Percentiles rank a stretch among this genome's conserved stretches.
Conservation (phyloP, 176 grass and related monocot genomes). For the Hyparrhenia diplandra region DNA sequence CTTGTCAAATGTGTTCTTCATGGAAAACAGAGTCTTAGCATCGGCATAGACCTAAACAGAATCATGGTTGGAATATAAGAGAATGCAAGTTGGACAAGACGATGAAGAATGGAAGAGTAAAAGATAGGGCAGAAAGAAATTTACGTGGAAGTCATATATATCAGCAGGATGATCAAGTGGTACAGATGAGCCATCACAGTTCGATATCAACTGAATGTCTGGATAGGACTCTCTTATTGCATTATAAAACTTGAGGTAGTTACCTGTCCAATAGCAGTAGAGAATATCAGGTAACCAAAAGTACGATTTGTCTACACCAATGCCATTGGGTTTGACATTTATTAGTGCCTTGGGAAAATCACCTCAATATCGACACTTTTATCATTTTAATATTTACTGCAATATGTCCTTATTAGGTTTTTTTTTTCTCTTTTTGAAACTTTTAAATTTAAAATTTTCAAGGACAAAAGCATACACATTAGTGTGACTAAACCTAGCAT, state of each 20-base stretch:
- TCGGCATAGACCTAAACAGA: slow-evolving; percentile 70
- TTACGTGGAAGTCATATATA: slow-evolving; percentile 87
- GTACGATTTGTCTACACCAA: neutral
- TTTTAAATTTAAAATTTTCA: neutral
- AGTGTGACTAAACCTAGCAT: neutral
- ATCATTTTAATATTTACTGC: neutral
- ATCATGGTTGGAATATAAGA: neutral
- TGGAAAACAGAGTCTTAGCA: slow-evolving; percentile 61
- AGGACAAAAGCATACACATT: neutral
- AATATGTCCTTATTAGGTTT: neutral
- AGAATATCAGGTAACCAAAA: slow-evolving; percentile 12
- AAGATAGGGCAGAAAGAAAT: slow-evolving; percentile 7
- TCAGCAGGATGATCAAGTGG: slow-evolving; percentile 93
- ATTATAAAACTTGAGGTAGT: slow-evolving; percentile 85
- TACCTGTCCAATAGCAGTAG: slow-evolving; percentile 47
- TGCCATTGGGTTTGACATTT: neutral
- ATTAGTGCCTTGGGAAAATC: neutral
- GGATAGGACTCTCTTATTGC: slow-evolving; percentile 81
- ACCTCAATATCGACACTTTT: neutral
- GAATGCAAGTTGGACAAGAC: neutral
- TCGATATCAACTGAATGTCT: slow-evolving; percentile 87
- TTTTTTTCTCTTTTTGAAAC: neutral
- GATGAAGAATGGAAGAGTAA: neutral
- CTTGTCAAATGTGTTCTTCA: slow-evolving; percentile 56
- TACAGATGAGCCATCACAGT: slow-evolving; percentile 66